phyloP scores from a whole-genome alignment of 2,329 filamentous ascomycete species.

The Xylaria sp. region DNA sequence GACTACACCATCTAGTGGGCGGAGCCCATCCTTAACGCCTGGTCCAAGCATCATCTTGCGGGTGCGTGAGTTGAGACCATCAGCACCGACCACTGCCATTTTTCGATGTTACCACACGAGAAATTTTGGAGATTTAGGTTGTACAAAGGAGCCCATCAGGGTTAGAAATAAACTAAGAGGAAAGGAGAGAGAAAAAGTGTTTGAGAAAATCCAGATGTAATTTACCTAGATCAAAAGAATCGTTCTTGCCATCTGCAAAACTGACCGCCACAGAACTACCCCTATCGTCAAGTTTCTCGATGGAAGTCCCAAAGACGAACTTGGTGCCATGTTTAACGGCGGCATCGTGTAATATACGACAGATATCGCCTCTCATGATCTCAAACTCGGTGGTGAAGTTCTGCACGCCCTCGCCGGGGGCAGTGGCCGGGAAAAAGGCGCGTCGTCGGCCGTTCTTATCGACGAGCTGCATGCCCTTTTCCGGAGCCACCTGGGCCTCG shows the following conservation, averaged over 20 bases:
- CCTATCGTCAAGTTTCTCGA: constrained; percentile 44
- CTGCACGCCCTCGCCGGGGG: constrained; percentile 45
- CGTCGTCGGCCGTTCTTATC: constrained; percentile 52
- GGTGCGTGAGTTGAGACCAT: constrained; percentile 63
- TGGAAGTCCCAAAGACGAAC: constrained; percentile 49
- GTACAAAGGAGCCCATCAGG: neutral
- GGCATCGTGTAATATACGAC: constrained; percentile 54
- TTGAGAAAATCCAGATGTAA: neutral
- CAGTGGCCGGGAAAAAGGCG: constrained; percentile 54
- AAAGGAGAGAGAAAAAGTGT: neutral
- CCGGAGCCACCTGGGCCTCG: constrained; percentile 54
- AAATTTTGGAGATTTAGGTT: too few relatives aligned
- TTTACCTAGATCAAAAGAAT: constrained; percentile 57
- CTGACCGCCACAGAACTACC: constrained; percentile 37
- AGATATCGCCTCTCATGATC: constrained; percentile 65
- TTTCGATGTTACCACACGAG: constrained; percentile 12
- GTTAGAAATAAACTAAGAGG: neutral
- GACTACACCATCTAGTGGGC: constrained; percentile 43
- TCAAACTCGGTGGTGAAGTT: constrained; percentile 61
- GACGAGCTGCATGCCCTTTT: constrained; percentile 59
- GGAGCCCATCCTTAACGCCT: constrained; percentile 41
- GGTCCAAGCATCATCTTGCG: constrained; percentile 54
- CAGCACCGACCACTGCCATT: constrained; percentile 60
- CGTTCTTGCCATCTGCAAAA: constrained; percentile 56
- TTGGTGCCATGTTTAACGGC: constrained; percentile 41